These are phyloP conservation scores for Glycine soja DNA, from an alignment of 306 rosid genomes.

Conservation along the genomic window DNA sequence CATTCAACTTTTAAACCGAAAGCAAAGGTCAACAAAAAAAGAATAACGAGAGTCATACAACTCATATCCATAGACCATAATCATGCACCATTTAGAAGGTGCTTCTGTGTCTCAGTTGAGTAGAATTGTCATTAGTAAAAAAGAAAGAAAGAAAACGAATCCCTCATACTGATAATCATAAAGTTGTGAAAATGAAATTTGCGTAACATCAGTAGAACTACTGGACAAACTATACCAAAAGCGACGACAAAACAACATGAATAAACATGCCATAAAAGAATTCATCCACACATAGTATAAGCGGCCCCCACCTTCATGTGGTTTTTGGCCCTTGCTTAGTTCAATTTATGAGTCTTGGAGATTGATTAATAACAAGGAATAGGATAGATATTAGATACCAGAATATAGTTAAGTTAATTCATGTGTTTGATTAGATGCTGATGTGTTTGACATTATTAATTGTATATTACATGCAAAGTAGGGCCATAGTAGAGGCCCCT, in stretches of 20 bases:
- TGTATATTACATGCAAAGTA: neutral
- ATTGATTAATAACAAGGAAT: neutral
- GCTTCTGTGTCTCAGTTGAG: neutral
- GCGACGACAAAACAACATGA: conserved; percentile 17
- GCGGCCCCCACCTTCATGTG: neutral
- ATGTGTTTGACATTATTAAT: conserved; percentile 37
- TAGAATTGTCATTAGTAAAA: conserved; percentile 1
- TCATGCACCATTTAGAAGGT: neutral
- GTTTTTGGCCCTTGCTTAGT: neutral
- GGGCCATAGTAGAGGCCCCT: conserved; percentile 55
- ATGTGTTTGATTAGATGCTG: conserved; percentile 7
- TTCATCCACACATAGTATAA: neutral
- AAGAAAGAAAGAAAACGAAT: neutral
- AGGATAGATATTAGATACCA: neutral
- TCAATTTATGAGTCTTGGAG: neutral
- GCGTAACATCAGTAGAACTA: conserved; percentile 11
- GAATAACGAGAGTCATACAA: conserved; percentile 20
- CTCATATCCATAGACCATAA: neutral
- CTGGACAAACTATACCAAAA: conserved; percentile 27
- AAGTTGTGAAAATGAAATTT: conserved; percentile 31
- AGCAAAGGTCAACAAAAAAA: conserved; percentile 1
- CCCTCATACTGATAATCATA: neutral
- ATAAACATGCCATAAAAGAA: conserved; percentile 25
- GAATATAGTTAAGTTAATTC: neutral
- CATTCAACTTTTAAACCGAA: neutral